Base-by-base conservation (phyloP, 805 yeast species). In the Candida succiphila region DNA sequence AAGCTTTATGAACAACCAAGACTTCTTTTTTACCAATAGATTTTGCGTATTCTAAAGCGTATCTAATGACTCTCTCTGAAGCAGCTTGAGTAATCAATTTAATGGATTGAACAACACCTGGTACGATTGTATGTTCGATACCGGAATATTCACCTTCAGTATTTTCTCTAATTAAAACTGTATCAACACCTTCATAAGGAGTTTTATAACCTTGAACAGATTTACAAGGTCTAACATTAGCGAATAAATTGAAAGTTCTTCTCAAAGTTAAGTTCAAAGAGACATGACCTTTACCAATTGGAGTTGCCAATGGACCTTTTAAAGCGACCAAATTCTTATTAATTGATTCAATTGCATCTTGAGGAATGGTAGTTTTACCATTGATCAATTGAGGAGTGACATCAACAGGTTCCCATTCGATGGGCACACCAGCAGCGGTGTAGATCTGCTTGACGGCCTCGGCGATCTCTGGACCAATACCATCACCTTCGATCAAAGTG, bases 71-170 rank as follows among this genome's bases (percentile, higher is more conserved):
- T 63, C 94, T 85, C 67, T 87, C 95, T 38, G 95, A 85, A 37
- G 97, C 97, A 37, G 85, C 87, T 58, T 80, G 81, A 55, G 98
- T 92, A 70, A 92, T 92, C 62, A 92, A 75, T 69, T 92, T 92
- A 67, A 89, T 89, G 43, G 95, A 84, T 70, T 92, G 97, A 35
- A 92, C 96, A 36, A 92, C 97, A 57, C 98, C 98, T 45, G 96
- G 96, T 37, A 87, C 94, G 45, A 92, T 87, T 44, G 86, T 82
- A 71, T 92, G 98, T 72, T 92, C 98, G 51, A 92, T 88, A 67
- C 98, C 98, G 22, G 96, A 88, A 71, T 89, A 89, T 68, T 89
- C 98, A 72, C 98, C 98, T 66, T 92, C 97, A 45, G 98, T 89
- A 78, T 92, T 92, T 70, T 92, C 98, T 75, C 98, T 87, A 61